These are phyloP conservation scores for Bimuria novae-zelandiae DNA, from an alignment of 2,329 filamentous ascomycete species.

Conservation along the genomic window DNA sequence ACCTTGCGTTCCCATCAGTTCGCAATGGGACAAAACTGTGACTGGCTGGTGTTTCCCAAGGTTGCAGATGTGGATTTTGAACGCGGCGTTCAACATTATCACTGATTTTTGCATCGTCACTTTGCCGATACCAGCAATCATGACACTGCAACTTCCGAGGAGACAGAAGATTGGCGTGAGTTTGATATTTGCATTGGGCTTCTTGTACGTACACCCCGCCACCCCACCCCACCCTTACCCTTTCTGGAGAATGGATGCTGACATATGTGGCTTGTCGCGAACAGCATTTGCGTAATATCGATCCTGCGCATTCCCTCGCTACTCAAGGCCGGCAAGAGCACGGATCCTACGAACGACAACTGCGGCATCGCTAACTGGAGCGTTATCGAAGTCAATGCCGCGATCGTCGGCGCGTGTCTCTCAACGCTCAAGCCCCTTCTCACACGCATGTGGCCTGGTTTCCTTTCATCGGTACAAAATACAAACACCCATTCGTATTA, in stretches of 20 bases:
- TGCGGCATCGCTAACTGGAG: not conserved
- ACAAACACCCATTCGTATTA: too few species aligned
- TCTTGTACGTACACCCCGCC: slow-evolving; percentile 22
- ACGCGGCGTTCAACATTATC: slow-evolving; percentile 23
- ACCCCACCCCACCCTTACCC: not conserved
- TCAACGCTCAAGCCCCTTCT: slow-evolving; percentile 7
- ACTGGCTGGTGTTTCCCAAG: too few species aligned
- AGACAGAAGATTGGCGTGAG: slow-evolving; percentile 26
- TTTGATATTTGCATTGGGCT: slow-evolving; percentile 30
- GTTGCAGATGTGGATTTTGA: too few species aligned
- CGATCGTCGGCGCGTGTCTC: not conserved
- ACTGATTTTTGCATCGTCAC: slow-evolving; percentile 43
- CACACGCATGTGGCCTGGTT: not conserved
- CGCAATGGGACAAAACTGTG: too few species aligned
- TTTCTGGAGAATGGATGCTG: too few species aligned
- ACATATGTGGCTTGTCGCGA: too few species aligned
- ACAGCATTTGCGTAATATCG: slow-evolving; percentile 4
- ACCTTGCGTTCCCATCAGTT: too few species aligned
- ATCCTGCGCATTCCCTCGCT: not conserved
- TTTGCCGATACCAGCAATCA: slow-evolving; percentile 46
- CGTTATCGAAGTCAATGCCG: slow-evolving; percentile 3
- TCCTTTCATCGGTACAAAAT: not conserved
- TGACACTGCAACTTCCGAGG: slow-evolving; percentile 33
- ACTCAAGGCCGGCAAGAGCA: not conserved
- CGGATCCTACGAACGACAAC: not conserved